Percentiles rank a stretch among this genome's conserved stretches.
Evolutionary conservation across 78 protist species (phyloP).

Genomic region (Dictyostelium purpureum): DNA sequence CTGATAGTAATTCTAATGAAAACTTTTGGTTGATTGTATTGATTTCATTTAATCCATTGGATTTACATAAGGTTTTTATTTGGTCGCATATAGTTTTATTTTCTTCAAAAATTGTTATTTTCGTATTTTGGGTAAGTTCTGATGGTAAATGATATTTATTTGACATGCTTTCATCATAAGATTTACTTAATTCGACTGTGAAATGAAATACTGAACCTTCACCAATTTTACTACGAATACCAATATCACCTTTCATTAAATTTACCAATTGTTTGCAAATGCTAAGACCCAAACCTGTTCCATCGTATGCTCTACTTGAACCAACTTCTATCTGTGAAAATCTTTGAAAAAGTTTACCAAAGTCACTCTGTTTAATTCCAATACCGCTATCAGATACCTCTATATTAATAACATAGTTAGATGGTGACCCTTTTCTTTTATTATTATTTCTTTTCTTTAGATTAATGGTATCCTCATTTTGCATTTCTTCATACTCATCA

Average conservation of each 20-base stretch:
- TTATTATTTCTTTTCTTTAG: background rate
- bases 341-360: slow-evolving; percentile 51
- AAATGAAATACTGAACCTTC: slow-evolving; percentile 39
- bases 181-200: slow-evolving; percentile 8
- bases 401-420: background rate
- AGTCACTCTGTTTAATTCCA: slow-evolving; percentile 49
- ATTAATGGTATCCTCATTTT: background rate
- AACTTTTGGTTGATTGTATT: background rate
- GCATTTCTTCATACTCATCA: background rate
- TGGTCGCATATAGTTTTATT: slow-evolving; percentile 16
- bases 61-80: background rate
- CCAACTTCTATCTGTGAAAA: slow-evolving; percentile 63
- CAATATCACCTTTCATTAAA: slow-evolving; percentile 32
- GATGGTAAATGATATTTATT: slow-evolving; percentile 1
- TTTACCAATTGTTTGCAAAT: slow-evolving; percentile 24
- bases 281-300: slow-evolving; percentile 53
- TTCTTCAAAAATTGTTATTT: slow-evolving; percentile 23
- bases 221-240: slow-evolving; percentile 36
- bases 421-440: background rate
- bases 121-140: background rate
- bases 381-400: slow-evolving; percentile 55
- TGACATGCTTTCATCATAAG: slow-evolving; percentile 7
- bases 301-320: slow-evolving; percentile 48
- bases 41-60: background rate
- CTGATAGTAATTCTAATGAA: background rate